Evolutionary conservation across 495 filamentous ascomycete genomes (phyloP).

Genomic region (Halenospora varia): DNA sequence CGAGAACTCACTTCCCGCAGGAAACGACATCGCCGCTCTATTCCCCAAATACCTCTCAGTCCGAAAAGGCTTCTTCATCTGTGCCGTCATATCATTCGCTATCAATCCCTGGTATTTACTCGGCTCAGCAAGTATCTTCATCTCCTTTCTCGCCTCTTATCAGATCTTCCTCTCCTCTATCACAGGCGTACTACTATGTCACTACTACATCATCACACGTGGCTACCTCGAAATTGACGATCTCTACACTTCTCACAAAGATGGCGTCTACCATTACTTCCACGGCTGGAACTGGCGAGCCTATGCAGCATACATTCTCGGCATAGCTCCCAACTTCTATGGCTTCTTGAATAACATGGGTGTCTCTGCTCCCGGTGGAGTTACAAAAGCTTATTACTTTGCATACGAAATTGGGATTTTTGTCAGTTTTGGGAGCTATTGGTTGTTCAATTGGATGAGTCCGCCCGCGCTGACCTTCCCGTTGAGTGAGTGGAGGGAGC

Average conservation of each 20-base stretch:
- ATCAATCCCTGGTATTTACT: conserved; percentile 50
- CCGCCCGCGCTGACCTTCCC: conserved; percentile 21
- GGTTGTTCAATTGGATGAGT: conserved; percentile 11
- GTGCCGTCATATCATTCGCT: conserved; percentile 39
- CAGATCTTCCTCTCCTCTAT: conserved; percentile 43
- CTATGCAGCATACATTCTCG: conserved; percentile 33
- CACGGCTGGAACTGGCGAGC: conserved; percentile 41
- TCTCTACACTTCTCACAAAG: conserved; percentile 28
- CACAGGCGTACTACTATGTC: conserved; percentile 28
- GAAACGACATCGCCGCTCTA: conserved; percentile 42
- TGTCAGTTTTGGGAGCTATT: conserved; percentile 29
- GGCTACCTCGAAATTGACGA: conserved; percentile 37
- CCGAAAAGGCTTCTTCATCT: conserved; percentile 42
- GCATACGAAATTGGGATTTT: conserved; percentile 31
- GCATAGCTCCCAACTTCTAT: conserved; percentile 31
- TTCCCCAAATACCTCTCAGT: conserved; percentile 47
- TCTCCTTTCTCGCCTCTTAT: conserved; percentile 45
- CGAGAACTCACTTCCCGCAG: conserved; percentile 27
- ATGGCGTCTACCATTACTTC: conserved; percentile 39
- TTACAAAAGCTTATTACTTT: conserved; percentile 33
- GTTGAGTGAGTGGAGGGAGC: conserved; percentile 31
- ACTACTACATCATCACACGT: conserved; percentile 37
- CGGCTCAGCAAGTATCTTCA: conserved; percentile 44
- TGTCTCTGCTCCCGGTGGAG: conserved; percentile 28
- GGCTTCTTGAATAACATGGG: conserved; percentile 37